Evolutionary conservation across 1,139 yeast genomes (phyloP), one percentile per base, ranked within the genome.

Genomic region (Groenewaldozyma auringiensis): DNA sequence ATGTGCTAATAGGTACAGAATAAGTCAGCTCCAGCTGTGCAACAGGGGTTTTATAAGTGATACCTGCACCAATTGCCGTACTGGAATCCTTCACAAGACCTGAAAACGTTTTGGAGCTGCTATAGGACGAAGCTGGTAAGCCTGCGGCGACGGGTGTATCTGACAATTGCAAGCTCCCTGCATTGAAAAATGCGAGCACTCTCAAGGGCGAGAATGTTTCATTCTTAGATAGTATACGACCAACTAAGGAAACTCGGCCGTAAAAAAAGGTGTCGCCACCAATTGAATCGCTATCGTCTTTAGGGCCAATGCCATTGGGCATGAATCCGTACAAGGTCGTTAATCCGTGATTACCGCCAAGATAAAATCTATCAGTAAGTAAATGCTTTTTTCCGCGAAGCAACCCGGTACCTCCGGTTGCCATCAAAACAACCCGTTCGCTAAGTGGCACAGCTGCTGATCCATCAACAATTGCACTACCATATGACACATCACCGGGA

Each of bases 11-110:
- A 0, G 98, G 98, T 34, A 89, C 64, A 1, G 84, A 84, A 54
- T 89, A 81, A 62, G 88, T 89, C 54, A 92, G 74, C 65, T 92
- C 98, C 59, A 92, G 84, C 52, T 97, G 73, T 0, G 97, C 97
- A 64, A 79, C 78, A 1, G 95, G 94, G 60, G 88, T 95, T 52
- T 81, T 80, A 61, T 83, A 87, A 17, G 86, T 72, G 2, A 92
- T 53, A 1, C 98, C 98, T 47, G 81, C 37, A 16, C 65, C 65
- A n/a, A 56, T 56, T 9, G 61, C 59, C 3, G 60, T 52, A 3
- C 37, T 37, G 21, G 37, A 11, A 31, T 31, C 6, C 39, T 27
- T n/a, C 34, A 27, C 36, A 18, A 25, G 39, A 33, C 22, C 17
- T 33, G 17, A 3, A 36, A 13, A 11, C 6, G 36, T 9, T 4